A percentile compares a stretch with the other conserved stretches of the same genome.
These are phyloP conservation scores for Fonsecaea multimorphosa DNA, from an alignment of 2,329 filamentous ascomycete genomes.

Conservation along the genomic window DNA sequence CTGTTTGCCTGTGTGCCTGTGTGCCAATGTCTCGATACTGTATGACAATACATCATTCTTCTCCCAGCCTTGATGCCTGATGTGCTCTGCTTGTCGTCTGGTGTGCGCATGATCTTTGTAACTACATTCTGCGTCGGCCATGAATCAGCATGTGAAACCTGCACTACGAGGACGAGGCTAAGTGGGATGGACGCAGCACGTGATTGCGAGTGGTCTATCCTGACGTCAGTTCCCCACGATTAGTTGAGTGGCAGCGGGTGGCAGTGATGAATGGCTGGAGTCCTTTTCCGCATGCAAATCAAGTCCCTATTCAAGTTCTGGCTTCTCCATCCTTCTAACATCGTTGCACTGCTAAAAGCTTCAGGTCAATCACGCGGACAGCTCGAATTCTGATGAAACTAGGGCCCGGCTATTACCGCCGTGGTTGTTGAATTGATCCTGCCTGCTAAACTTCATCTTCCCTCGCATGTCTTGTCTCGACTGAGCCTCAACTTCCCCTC, in stretches of 20 bases:
- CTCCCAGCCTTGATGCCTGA: background rate
- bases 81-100: background rate
- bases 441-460: background rate
- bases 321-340: conserved; percentile 1
- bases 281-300: conserved; percentile 8
- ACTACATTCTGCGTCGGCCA: background rate
- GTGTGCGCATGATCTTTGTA: background rate
- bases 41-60: background rate
- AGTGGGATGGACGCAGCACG: too few relatives aligned
- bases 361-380: background rate
- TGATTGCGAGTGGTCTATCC: background rate
- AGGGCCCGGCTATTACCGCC: background rate
- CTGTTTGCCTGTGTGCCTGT: background rate
- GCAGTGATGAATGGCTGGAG: conserved; percentile 14
- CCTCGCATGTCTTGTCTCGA: background rate
- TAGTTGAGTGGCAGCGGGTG: background rate
- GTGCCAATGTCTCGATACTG: background rate
- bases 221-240: conserved; percentile 17
- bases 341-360: conserved; percentile 1
- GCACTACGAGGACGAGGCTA: background rate
- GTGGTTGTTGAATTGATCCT: background rate
- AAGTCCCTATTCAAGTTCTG: background rate
- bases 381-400: background rate
- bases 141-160: conserved; percentile 5
- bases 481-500: background rate